Percentiles rank a stretch among this genome's conserved stretches.
Conservation (phyloP, 495 filamentous ascomycete species). For the Penicillium desertorum region DNA sequence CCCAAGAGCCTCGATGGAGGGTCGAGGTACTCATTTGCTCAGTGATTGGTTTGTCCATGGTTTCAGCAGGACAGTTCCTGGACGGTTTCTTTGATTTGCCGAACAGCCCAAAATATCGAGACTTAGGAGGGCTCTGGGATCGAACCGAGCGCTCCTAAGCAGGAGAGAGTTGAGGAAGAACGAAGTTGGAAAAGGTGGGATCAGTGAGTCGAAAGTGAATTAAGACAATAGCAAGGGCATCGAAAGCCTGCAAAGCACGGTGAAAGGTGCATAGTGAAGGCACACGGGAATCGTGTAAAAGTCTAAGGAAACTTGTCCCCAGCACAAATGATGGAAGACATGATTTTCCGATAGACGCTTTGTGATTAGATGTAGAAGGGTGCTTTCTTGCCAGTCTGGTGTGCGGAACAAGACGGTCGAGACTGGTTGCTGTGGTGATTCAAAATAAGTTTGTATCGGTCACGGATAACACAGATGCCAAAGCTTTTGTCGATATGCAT, state of each 20-base stretch:
- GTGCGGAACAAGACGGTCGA: not conserved
- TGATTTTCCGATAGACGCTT: slow-evolving; percentile 17
- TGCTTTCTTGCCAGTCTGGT: slow-evolving; percentile 9
- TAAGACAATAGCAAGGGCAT: slow-evolving; percentile 28
- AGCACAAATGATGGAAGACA: slow-evolving; percentile 29
- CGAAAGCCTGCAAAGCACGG: slow-evolving; percentile 37
- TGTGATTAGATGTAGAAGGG: slow-evolving; percentile 7
- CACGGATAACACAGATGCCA: not conserved
- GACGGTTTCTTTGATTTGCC: not conserved
- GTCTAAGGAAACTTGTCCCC: slow-evolving; percentile 34
- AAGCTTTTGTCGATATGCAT: slow-evolving; percentile 12
- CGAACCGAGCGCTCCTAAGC: not conserved
- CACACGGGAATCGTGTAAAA: slow-evolving; percentile 29
- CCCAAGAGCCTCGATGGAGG: slow-evolving; percentile 40
- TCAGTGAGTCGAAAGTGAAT: slow-evolving; percentile 10
- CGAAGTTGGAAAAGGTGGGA: not conserved
- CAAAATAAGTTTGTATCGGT: not conserved
- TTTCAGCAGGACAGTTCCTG: not conserved
- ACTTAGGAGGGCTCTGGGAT: not conserved
- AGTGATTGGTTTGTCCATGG: slow-evolving; percentile 6
- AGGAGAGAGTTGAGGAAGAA: not conserved
- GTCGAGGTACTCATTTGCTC: slow-evolving; percentile 30
- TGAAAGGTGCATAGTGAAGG: slow-evolving; percentile 38
- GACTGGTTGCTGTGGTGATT: slow-evolving; percentile 3
- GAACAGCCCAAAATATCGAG: not conserved